phyloP scores from a whole-genome alignment of 2,329 filamentous ascomycete genomes.

The Chlorencoelia australis region DNA sequence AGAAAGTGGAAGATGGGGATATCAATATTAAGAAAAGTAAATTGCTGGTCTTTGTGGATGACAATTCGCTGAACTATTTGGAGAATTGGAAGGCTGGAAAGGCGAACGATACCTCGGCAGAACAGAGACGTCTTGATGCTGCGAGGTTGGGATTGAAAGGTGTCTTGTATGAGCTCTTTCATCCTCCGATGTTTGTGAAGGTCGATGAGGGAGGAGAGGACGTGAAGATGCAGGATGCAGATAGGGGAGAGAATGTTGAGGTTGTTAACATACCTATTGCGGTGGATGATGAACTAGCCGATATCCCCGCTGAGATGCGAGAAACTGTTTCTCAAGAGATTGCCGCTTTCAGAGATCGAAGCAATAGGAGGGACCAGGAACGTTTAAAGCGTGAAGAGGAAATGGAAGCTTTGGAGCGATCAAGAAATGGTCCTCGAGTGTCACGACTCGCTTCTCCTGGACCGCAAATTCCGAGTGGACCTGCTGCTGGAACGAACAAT shows the following conservation, averaged over 20 bases:
- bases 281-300: constrained; percentile 84
- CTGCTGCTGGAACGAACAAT: constrained; percentile 56
- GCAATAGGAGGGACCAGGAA: constrained; percentile 79
- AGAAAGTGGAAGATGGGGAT: constrained; percentile 34
- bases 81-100: constrained; percentile 65
- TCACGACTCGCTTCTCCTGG: constrained; percentile 65
- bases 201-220: constrained; percentile 56
- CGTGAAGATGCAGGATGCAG: constrained; percentile 54
- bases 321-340: constrained; percentile 93
- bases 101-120: constrained; percentile 49
- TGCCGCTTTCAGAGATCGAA: constrained; percentile 84
- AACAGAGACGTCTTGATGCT: constrained; percentile 58
- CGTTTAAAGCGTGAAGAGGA: constrained; percentile 83
- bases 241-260: constrained; percentile 59
- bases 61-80: constrained; percentile 74
- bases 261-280: constrained; percentile 83
- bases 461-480: constrained; percentile 41
- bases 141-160: constrained; percentile 58
- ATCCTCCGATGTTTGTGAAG: constrained; percentile 44
- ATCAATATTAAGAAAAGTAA: constrained; percentile 50
- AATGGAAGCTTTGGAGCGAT: constrained; percentile 75
- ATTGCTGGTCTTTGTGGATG: constrained; percentile 68
- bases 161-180: constrained; percentile 61
- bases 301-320: constrained; percentile 93
- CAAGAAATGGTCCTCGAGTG: constrained; percentile 56